Evolutionary conservation across 805 yeast genomes (phyloP).

Genomic region (Limtongia smithiae): DNA sequence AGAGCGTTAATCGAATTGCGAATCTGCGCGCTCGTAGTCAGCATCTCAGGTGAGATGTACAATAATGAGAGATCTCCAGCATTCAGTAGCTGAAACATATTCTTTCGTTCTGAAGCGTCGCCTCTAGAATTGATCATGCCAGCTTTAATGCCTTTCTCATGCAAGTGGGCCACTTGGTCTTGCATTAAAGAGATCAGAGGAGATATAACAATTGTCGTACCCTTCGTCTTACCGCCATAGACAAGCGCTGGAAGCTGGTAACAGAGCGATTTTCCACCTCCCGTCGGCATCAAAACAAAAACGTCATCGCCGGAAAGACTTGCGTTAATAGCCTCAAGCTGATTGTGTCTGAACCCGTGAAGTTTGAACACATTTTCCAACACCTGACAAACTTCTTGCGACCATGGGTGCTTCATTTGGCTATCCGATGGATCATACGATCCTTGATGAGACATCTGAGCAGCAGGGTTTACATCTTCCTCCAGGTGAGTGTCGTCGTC

Average conservation of each 20-base stretch:
- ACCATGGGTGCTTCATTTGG: constrained; percentile 48
- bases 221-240: constrained; percentile 65
- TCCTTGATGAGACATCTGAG: constrained; percentile 15
- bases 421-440: constrained; percentile 6
- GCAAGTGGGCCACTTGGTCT: constrained; percentile 85
- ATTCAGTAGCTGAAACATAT: constrained; percentile 57
- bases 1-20: constrained; percentile 59
- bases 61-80: constrained; percentile 70
- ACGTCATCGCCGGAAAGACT: constrained; percentile 78
- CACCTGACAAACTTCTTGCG: constrained; percentile 60
- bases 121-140: constrained; percentile 85
- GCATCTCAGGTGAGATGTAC: constrained; percentile 93
- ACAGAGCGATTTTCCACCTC: constrained; percentile 96
- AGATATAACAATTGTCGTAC: constrained; percentile 87
- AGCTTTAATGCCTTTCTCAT: constrained; percentile 65
- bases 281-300: constrained; percentile 96
- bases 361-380: constrained; percentile 61
- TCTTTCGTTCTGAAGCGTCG: constrained; percentile 56
- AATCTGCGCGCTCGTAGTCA: constrained; percentile 67
- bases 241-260: constrained; percentile 92
- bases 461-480: constrained; percentile 8
- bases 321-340: constrained; percentile 79
- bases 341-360: constrained; percentile 70
- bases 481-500: constrained; percentile 3
- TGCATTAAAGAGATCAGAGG: constrained; percentile 96